A percentile compares a stretch with the other conserved stretches of the same genome.
phyloP scores from a whole-genome alignment of 169 alveolate genomes.

The Plasmodium ovale region DNA sequence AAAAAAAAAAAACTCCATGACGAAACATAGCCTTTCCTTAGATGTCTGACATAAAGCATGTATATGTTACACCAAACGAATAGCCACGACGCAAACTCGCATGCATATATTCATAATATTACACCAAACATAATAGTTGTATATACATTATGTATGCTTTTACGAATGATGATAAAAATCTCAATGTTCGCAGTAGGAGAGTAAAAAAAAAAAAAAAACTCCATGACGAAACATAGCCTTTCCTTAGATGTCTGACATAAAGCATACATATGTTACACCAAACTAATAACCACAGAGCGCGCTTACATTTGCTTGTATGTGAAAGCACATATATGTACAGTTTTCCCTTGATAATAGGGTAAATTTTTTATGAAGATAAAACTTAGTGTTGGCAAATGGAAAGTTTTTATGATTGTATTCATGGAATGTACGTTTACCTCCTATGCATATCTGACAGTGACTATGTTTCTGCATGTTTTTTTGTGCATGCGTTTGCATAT shows the following conservation, averaged over 20 bases:
- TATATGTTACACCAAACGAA: neutral
- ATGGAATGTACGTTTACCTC: too few species aligned
- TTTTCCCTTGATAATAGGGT: too few species aligned
- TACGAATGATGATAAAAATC: slow-evolving; percentile 57
- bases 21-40: slow-evolving; percentile 70
- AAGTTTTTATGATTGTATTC: too few species aligned
- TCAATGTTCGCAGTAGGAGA: slow-evolving; percentile 72
- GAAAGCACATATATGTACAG: neutral
- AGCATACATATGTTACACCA: neutral
- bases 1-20: slow-evolving; percentile 18
- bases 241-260: slow-evolving; percentile 76
- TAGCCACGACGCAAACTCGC: neutral
- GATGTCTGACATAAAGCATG: slow-evolving; percentile 58
- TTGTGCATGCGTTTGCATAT: too few species aligned
- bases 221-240: slow-evolving; percentile 62
- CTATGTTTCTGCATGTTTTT: too few species aligned
- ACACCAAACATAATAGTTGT: neutral
- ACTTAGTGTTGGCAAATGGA: too few species aligned
- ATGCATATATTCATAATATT: neutral
- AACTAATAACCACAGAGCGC: neutral
- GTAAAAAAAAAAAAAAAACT: neutral
- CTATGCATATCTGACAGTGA: too few species aligned
- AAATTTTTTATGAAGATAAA: too few species aligned
- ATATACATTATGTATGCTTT: neutral
- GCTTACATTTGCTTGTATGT: neutral